These are phyloP conservation scores for Lignosus rhinocerotis DNA, from an alignment of 1,284 basidiomycete genomes.

Conservation along the genomic window DNA sequence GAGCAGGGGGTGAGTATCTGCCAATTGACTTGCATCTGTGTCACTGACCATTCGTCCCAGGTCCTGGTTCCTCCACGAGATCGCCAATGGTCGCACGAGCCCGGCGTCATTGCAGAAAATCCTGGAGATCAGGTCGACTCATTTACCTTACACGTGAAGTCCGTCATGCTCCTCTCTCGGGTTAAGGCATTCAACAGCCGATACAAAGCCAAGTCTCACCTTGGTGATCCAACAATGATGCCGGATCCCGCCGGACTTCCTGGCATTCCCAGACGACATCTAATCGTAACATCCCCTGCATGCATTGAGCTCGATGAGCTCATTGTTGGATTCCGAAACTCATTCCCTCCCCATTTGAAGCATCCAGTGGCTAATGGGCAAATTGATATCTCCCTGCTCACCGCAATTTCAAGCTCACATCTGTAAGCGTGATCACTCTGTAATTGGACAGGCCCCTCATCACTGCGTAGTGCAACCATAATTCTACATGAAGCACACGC, in stretches of 20 bases:
- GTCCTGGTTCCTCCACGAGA: slow-evolving; percentile 52
- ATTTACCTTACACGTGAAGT: slow-evolving; percentile 75
- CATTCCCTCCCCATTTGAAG: slow-evolving; percentile 58
- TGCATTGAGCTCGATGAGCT: slow-evolving; percentile 68
- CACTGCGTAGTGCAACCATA: slow-evolving; percentile 52
- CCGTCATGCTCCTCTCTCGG: slow-evolving; percentile 62
- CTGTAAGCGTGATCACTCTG: slow-evolving; percentile 46
- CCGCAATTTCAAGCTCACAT: slow-evolving; percentile 60
- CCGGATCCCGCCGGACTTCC: slow-evolving; percentile 15
- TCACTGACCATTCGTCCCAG: slow-evolving; percentile 32
- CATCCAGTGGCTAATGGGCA: slow-evolving; percentile 52
- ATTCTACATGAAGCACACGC: slow-evolving; percentile 75
- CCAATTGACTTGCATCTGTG: background rate
- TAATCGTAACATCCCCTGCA: slow-evolving; percentile 56
- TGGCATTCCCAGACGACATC: slow-evolving; percentile 11
- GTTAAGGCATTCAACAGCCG: slow-evolving; percentile 75
- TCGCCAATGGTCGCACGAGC: slow-evolving; percentile 69
- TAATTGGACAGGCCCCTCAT: background rate
- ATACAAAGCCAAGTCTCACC: slow-evolving; percentile 58
- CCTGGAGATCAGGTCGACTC: slow-evolving; percentile 68
- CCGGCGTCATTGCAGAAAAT: slow-evolving; percentile 57
- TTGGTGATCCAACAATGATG: slow-evolving; percentile 43
- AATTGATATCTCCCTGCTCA: slow-evolving; percentile 68
- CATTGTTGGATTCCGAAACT: slow-evolving; percentile 54
- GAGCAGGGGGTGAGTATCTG: slow-evolving; percentile 53